Percentiles rank a stretch among this genome's conserved stretches.
phyloP scores from a whole-genome alignment of 2,329 filamentous ascomycete genomes.

The Emergomyces orientalis region DNA sequence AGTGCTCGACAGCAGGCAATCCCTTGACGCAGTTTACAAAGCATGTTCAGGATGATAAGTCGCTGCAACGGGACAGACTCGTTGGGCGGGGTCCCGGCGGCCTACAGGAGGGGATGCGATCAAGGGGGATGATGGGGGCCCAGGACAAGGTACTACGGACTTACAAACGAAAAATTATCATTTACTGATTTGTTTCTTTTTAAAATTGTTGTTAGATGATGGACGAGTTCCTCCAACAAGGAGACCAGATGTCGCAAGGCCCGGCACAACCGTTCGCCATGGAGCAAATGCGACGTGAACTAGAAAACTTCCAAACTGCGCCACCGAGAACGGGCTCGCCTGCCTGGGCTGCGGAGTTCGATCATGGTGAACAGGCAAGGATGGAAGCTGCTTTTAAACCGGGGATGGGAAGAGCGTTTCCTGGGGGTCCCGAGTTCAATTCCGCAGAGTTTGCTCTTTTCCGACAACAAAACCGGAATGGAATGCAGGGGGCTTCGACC shows the following conservation, averaged over 20 bases:
- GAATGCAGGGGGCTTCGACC: constrained; percentile 50
- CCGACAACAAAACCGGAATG: constrained; percentile 59
- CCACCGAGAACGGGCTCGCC: constrained; percentile 46
- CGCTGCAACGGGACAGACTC: constrained; percentile 80
- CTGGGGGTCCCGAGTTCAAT: constrained; percentile 51
- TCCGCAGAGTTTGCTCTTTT: constrained; percentile 83
- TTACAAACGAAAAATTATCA: background rate
- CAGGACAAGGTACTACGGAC: constrained; percentile 57
- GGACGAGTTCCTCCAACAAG: constrained; percentile 83
- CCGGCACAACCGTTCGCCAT: constrained; percentile 52
- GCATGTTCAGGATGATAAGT: constrained; percentile 93
- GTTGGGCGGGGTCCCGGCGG: constrained; percentile 63
- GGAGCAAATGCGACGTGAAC: constrained; percentile 56
- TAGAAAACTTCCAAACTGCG: constrained; percentile 45
- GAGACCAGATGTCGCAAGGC: constrained; percentile 49
- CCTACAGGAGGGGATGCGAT: constrained; percentile 68
- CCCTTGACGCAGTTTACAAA: constrained; percentile 96
- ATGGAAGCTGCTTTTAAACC: constrained; percentile 61
- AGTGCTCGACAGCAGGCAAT: constrained; percentile 94
- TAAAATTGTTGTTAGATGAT: constrained; percentile 56
- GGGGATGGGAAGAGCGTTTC: constrained; percentile 34
- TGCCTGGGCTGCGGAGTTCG: constrained; percentile 57
- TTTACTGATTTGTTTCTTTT: constrained; percentile 7
- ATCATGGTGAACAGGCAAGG: constrained; percentile 52
- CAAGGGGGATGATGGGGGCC: constrained; percentile 55